These are phyloP conservation scores for Chalciporus sphaerocephalus DNA, from an alignment of 768 basidiomycete species.

Conservation along the genomic window DNA sequence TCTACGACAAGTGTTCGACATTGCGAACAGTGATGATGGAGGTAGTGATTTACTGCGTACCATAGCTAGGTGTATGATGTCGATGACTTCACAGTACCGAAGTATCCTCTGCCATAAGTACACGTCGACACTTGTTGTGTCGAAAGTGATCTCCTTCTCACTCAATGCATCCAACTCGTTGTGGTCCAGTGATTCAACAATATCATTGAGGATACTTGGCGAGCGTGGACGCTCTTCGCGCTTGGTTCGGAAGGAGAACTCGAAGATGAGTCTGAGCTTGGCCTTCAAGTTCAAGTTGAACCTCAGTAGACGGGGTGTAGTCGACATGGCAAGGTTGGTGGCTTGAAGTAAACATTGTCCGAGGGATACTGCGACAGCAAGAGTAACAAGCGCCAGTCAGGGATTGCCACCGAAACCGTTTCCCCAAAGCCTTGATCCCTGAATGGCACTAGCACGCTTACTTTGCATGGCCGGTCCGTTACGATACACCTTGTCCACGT, in stretches of 20 bases:
- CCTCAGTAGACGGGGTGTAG: neutral
- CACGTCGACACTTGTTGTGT: neutral
- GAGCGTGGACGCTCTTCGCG: neutral
- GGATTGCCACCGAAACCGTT: too few species aligned
- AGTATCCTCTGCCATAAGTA: constrained; percentile 7
- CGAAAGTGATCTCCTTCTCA: neutral
- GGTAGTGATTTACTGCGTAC: neutral
- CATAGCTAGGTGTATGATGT: constrained; percentile 9
- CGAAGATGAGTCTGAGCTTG: neutral
- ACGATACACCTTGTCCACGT: too few species aligned
- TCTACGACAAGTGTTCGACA: neutral
- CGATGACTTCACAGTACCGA: constrained; percentile 10
- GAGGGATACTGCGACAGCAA: too few species aligned
- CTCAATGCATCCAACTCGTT: neutral
- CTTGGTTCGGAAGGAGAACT: neutral
- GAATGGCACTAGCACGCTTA: too few species aligned
- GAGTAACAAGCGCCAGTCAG: too few species aligned
- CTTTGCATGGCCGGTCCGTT: too few species aligned
- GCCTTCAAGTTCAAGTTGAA: too few species aligned
- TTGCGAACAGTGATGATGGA: neutral
- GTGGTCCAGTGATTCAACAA: neutral
- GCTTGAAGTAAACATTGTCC: too few species aligned
- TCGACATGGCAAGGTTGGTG: neutral
- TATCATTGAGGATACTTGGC: neutral
- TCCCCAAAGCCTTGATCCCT: too few species aligned